Evolutionary conservation across 2,329 filamentous ascomycete species (phyloP).

Genomic region (Penicillium occitanis): DNA sequence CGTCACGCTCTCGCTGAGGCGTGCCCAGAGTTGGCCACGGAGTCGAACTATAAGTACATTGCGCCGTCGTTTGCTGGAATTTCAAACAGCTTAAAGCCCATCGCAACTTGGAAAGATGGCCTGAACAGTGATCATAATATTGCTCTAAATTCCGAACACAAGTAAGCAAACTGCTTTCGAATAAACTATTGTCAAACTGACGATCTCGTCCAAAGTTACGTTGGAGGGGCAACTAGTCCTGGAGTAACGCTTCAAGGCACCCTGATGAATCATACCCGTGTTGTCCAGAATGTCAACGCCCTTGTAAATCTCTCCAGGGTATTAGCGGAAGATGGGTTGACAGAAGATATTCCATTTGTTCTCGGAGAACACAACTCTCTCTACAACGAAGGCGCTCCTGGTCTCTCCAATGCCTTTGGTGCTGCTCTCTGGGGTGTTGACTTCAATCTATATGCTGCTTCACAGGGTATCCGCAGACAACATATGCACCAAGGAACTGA

Average conservation of each 20-base stretch:
- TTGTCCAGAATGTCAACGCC: conserved; percentile 4
- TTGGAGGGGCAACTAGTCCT: conserved; percentile 15
- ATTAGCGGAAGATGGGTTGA: background rate
- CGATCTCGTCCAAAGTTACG: conserved; percentile 3
- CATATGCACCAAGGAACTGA: conserved; percentile 20
- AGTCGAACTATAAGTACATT: conserved; percentile 14
- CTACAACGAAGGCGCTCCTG: conserved; percentile 19
- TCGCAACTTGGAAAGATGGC: conserved; percentile 8
- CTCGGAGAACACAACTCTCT: conserved; percentile 19
- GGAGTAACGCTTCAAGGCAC: conserved; percentile 18
- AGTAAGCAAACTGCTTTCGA: conserved; percentile 7
- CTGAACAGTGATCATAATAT: conserved; percentile 12
- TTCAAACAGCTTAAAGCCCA: conserved; percentile 3
- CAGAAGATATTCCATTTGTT: conserved; percentile 15
- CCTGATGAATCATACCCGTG: conserved; percentile 16
- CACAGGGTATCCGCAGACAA: conserved; percentile 8
- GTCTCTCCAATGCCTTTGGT: conserved; percentile 21
- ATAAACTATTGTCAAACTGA: background rate
- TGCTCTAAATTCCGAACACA: conserved; percentile 12
- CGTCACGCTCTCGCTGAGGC: conserved; percentile 7
- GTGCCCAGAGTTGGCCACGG: conserved; percentile 7
- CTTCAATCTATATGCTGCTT: conserved; percentile 16
- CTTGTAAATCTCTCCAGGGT: conserved; percentile 7
- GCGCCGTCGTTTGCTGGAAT: conserved; percentile 18
- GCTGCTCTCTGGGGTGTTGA: conserved; percentile 21